phyloP scores from a whole-genome alignment of 441 rosid genomes.

The Sinapis alba region DNA sequence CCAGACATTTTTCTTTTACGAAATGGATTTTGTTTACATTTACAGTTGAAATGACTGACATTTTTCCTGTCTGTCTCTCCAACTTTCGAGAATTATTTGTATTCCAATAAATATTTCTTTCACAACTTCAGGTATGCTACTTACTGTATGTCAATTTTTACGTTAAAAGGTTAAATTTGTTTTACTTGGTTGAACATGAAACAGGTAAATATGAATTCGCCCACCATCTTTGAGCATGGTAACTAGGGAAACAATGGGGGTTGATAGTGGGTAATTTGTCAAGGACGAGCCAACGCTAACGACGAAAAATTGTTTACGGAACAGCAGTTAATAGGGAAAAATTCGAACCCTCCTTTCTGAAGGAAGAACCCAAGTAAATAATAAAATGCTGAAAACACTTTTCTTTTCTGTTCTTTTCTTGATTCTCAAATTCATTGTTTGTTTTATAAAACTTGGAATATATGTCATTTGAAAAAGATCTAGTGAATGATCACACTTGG shows the following conservation, averaged over 20 bases:
- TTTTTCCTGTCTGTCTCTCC: constrained; percentile 5
- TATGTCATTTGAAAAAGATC: background rate
- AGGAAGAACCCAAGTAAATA: background rate
- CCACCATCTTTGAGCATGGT: background rate
- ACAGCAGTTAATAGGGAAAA: background rate
- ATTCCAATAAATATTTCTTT: constrained; percentile 19
- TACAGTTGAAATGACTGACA: constrained; percentile 8
- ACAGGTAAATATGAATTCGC: no score
- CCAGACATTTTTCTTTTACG: constrained; percentile 4
- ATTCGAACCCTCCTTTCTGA: background rate
- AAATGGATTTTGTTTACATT: constrained; percentile 27
- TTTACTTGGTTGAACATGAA: background rate
- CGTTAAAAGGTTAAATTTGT: background rate
- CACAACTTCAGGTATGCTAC: background rate
- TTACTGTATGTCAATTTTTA: background rate
- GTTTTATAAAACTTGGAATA: background rate
- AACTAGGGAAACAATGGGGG: background rate
- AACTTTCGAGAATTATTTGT: constrained; percentile 18
- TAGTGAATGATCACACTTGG: background rate
- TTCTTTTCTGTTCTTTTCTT: background rate
- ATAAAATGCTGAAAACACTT: background rate
- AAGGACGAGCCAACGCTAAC: background rate
- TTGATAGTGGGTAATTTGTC: background rate
- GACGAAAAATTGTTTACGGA: background rate
- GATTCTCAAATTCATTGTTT: background rate